These are phyloP conservation scores for Larix kaempferi DNA, from an alignment of 75 land plant species.

Conservation along the genomic window DNA sequence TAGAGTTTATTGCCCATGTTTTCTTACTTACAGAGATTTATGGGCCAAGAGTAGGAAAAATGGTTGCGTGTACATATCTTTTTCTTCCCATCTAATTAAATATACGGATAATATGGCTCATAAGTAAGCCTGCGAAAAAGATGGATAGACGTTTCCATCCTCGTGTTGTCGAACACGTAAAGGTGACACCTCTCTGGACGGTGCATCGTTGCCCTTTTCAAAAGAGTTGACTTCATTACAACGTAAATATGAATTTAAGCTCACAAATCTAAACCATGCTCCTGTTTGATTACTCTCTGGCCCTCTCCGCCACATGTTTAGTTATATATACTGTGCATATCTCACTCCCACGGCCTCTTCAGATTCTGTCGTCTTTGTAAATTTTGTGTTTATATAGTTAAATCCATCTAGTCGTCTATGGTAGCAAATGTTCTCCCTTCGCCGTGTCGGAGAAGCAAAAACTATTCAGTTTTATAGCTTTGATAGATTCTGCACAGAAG, in stretches of 20 bases:
- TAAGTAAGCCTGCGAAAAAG: neutral
- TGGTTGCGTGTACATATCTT: neutral
- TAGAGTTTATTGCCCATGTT: too few relatives aligned
- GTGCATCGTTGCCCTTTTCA: neutral
- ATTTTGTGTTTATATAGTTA: neutral
- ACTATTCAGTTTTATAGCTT: neutral
- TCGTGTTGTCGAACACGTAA: conserved; percentile 1
- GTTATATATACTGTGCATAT: neutral
- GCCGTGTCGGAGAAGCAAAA: too few relatives aligned
- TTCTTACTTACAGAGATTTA: too few relatives aligned
- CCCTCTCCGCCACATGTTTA: conserved; percentile 3
- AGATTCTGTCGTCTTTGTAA: neutral
- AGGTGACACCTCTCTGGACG: neutral
- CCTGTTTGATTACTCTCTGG: neutral
- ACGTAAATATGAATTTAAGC: neutral
- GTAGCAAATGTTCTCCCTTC: too few relatives aligned
- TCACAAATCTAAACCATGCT: neutral
- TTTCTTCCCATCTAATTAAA: neutral
- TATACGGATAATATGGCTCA: neutral
- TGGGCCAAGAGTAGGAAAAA: neutral
- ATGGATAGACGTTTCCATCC: conserved; percentile 1
- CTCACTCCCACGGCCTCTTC: too few relatives aligned
- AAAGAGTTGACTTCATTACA: conserved; percentile 4
- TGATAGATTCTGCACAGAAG: neutral
- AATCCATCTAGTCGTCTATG: too few relatives aligned